phyloP scores from a whole-genome alignment of 768 basidiomycete species.

The Cystobasidium onofrii region DNA sequence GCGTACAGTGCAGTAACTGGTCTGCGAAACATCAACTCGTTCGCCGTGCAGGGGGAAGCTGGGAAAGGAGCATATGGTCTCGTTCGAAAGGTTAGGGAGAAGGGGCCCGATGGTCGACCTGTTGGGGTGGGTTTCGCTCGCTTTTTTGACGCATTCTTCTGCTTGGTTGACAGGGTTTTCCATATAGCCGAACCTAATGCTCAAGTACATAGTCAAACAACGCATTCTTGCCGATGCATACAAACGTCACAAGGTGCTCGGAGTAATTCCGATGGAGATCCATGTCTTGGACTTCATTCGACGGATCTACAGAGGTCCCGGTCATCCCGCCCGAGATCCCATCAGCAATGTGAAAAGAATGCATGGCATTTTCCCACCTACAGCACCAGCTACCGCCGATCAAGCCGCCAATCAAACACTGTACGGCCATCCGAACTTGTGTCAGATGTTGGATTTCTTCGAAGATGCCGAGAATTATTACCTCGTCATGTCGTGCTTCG shows the following conservation, averaged over 20 bases:
- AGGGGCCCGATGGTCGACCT: constrained; percentile 58
- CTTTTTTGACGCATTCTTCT: too few species aligned
- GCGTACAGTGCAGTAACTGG: constrained; percentile 50
- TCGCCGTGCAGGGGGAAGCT: constrained; percentile 74
- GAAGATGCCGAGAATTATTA: constrained; percentile 96
- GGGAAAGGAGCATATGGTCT: constrained; percentile 92
- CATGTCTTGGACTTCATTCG: constrained; percentile 52
- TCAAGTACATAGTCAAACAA: constrained; percentile 97
- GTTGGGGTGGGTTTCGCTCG: constrained; percentile 60
- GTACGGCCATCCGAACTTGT: constrained; percentile 83
- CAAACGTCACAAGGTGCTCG: constrained; percentile 90
- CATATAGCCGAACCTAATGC: constrained; percentile 79
- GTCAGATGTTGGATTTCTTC: constrained; percentile 89
- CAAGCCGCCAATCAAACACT: constrained; percentile 54
- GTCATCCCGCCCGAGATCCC: constrained; percentile 6
- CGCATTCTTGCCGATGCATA: constrained; percentile 98
- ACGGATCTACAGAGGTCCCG: constrained; percentile 26
- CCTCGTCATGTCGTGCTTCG: constrained; percentile 62
- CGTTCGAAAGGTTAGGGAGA: constrained; percentile 80
- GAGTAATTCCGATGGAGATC: constrained; percentile 97
- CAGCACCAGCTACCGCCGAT: background rate
- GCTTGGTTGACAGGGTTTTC: too few species aligned
- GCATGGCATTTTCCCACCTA: background rate
- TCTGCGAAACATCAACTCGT: constrained; percentile 71
- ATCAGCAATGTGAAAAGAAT: background rate